These are phyloP conservation scores for Pleurotus platypus DNA, from an alignment of 768 basidiomycete species.

Conservation along the genomic window DNA sequence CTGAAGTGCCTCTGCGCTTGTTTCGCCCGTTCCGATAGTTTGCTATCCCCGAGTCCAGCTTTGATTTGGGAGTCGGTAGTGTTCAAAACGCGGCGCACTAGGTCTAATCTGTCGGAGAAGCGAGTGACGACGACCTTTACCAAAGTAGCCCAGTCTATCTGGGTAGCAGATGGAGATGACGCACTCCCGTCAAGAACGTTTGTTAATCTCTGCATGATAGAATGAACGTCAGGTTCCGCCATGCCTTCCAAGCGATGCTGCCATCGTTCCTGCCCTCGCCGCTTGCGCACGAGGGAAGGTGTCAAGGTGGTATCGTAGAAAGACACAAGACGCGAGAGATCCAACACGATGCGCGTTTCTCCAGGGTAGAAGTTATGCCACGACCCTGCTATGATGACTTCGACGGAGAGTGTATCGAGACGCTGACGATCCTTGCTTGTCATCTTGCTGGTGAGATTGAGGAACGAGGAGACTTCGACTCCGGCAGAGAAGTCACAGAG, in stretches of 20 bases:
- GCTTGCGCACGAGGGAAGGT: conserved; percentile 28
- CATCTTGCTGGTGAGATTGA: conserved; percentile 20
- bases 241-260: conserved; percentile 33
- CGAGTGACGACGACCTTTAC: conserved; percentile 35
- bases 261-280: conserved; percentile 27
- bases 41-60: neutral
- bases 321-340: conserved; percentile 36
- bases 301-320: conserved; percentile 39
- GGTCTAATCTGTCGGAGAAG: conserved; percentile 37
- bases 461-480: conserved; percentile 35
- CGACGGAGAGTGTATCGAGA: neutral
- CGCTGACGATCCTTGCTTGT: conserved; percentile 4
- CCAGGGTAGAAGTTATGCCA: conserved; percentile 42
- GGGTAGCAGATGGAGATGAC: conserved; percentile 18
- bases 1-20: conserved; percentile 23
- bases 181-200: conserved; percentile 16
- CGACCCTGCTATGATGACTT: conserved; percentile 28
- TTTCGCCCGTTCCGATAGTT: conserved; percentile 11
- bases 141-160: conserved; percentile 39
- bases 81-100: conserved; percentile 32
- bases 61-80: conserved; percentile 10
- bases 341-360: conserved; percentile 38
- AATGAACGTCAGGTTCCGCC: conserved; percentile 19
- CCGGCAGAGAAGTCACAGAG: conserved; percentile 42
- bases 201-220: conserved; percentile 21